These are phyloP conservation scores for Cochlearia excelsa DNA, from an alignment of 345 rosid species.

Conservation along the genomic window DNA sequence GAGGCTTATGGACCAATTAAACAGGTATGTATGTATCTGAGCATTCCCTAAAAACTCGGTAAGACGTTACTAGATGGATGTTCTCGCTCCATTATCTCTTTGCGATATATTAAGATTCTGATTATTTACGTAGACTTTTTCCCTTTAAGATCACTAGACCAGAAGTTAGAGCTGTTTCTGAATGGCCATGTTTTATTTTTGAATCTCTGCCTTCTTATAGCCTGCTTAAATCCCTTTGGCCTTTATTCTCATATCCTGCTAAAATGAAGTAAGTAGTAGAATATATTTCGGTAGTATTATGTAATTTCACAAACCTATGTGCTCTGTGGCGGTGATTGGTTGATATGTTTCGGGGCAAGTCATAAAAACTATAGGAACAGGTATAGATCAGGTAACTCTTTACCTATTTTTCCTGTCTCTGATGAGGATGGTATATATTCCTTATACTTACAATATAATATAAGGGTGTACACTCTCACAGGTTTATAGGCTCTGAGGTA, in stretches of 20 bases:
- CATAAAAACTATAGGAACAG: constrained; percentile 37
- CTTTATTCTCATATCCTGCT: not conserved
- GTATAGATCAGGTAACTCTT: constrained; percentile 48
- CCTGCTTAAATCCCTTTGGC: constrained; percentile 1
- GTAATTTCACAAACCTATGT: constrained; percentile 28
- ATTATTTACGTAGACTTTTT: too few species aligned
- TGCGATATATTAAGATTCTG: too few species aligned
- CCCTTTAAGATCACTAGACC: not conserved
- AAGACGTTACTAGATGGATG: constrained; percentile 52
- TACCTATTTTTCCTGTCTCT: constrained; percentile 36
- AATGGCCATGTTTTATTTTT: constrained; percentile 6
- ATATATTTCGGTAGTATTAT: constrained; percentile 16
- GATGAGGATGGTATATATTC: not conserved
- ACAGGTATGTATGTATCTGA: constrained; percentile 86
- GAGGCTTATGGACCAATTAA: constrained; percentile 98
- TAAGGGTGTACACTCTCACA: constrained; percentile 17
- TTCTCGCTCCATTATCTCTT: constrained; percentile 2
- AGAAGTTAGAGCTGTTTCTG: constrained; percentile 3
- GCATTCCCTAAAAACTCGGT: constrained; percentile 68
- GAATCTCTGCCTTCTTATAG: constrained; percentile 6
- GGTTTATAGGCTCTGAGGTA: constrained; percentile 39
- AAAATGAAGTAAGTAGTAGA: constrained; percentile 19
- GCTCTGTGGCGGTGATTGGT: constrained; percentile 24
- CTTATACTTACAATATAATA: not conserved
- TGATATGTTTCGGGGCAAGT: constrained; percentile 42